Base-by-base conservation (phyloP, 495 filamentous ascomycete genomes). In the Penicillium bialowiezense region DNA sequence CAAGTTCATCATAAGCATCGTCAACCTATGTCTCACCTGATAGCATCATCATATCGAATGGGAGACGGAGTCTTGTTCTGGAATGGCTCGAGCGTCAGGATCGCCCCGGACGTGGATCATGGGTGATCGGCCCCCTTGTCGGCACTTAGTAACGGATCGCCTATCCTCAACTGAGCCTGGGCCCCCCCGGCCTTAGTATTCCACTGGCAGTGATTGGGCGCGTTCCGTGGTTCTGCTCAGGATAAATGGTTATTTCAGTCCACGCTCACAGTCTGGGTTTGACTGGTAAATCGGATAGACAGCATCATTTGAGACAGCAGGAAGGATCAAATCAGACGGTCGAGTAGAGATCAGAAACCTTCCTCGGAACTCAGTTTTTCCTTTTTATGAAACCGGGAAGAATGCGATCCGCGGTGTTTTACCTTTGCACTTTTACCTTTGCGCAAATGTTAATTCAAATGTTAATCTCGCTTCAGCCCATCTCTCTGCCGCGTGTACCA, bases 11-110 rank as follows among this genome's bases (percentile, higher is more conserved):
- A n/a, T n/a, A n/a, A n/a, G n/a, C n/a, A n/a, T 39, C 37, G 12
- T 6, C 19, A n/a, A 5, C 13, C 14, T 7, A 7, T 23, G 6
- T 29, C 20, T 41, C 24, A 19, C 39, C 3, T n/a, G n/a, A 7
- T n/a, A n/a, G n/a, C 26, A 43, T 13, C 5, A 3, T 9, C 8
- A 3, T 41, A 19, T 8, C 3, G 13, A 40, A 31, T 26, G 23
- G 23, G 23, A n/a, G n/a, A n/a, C n/a, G n/a, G 23, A 13, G 14
- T 33, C 21, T 23, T 8, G 31, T 21, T 44, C 19, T 24, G 35
- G 44, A 41, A 48, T 41, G 44, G 41, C 54, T 53, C 54, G 45
- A 60, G 55, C 54, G 46, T 39, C 24, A 50, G 51, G 56, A 62
- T 62, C 56, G 45, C 36, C 50, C 42, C 15, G 49, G 51, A 21